Percentiles rank a stretch among this genome's conserved stretches.
phyloP scores from a whole-genome alignment of 352 stramenopile species.

The Globisporangium megalacanthum region DNA sequence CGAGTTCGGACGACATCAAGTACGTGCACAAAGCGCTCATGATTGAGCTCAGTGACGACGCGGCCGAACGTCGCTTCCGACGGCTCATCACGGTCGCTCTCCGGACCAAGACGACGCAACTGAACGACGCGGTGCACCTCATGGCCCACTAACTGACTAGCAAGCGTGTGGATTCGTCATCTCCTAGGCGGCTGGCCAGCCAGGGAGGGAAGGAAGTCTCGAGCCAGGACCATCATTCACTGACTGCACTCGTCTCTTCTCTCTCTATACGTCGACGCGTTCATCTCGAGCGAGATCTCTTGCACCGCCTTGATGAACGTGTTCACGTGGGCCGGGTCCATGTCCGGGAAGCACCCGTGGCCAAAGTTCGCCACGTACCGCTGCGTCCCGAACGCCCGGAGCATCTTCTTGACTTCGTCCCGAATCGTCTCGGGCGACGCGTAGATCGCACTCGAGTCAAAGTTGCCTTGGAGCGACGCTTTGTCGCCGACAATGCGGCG shows the following conservation, averaged over 20 bases:
- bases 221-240: too few species aligned
- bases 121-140: slow-evolving; percentile 83
- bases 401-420: slow-evolving; percentile 90
- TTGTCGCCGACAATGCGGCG: slow-evolving; percentile 71
- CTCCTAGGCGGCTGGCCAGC: too few species aligned
- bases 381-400: slow-evolving; percentile 92
- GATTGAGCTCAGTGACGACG: slow-evolving; percentile 61
- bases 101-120: slow-evolving; percentile 69
- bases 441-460: slow-evolving; percentile 89
- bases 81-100: slow-evolving; percentile 77
- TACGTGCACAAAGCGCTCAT: slow-evolving; percentile 81
- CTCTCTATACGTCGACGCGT: slow-evolving; percentile 14
- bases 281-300: slow-evolving; percentile 88
- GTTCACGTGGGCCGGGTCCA: slow-evolving; percentile 92
- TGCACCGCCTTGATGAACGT: slow-evolving; percentile 97
- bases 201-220: too few species aligned
- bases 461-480: slow-evolving; percentile 90
- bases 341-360: slow-evolving; percentile 95
- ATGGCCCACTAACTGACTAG: slow-evolving; percentile 51
- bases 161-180: too few species aligned
- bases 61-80: slow-evolving; percentile 54
- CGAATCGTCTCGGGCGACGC: slow-evolving; percentile 82
- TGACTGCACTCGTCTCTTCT: too few species aligned
- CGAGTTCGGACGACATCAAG: slow-evolving; percentile 57
- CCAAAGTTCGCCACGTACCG: slow-evolving; percentile 97